These are phyloP conservation scores for Pyronema domesticum DNA, from an alignment of 495 filamentous ascomycete species.

Conservation along the genomic window DNA sequence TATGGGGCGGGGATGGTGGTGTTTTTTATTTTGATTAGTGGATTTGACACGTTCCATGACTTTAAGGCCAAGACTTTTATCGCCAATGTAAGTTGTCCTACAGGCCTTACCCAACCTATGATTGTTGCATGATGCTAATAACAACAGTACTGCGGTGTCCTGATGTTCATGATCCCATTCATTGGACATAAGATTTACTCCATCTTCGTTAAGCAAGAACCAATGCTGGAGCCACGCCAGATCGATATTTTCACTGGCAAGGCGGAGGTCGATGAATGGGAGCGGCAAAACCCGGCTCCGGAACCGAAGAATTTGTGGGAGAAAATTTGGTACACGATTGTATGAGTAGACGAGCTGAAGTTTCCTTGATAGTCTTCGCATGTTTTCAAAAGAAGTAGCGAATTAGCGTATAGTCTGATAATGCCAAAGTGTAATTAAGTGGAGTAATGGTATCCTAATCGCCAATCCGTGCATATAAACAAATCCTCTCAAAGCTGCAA, in stretches of 20 bases:
- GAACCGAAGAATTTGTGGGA: conserved; percentile 17
- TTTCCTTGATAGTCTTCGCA: too few relatives aligned
- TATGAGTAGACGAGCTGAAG: background rate
- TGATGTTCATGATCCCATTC: conserved; percentile 39
- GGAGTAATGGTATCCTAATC: too few relatives aligned
- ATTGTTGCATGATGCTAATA: conserved; percentile 20
- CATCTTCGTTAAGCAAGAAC: conserved; percentile 20
- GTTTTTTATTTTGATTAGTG: conserved; percentile 17
- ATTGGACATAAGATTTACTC: conserved; percentile 37
- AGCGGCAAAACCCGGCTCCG: conserved; percentile 20
- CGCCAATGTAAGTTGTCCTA: conserved; percentile 7
- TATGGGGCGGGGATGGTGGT: conserved; percentile 14
- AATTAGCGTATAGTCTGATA: too few relatives aligned
- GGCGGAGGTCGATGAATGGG: conserved; percentile 39
- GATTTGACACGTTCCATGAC: conserved; percentile 20
- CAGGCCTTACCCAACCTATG: background rate
- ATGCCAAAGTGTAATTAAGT: too few relatives aligned
- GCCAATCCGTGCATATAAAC: too few relatives aligned
- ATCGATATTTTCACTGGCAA: conserved; percentile 48
- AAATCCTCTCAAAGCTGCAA: too few relatives aligned
- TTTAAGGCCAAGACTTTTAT: conserved; percentile 11
- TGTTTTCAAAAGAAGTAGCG: too few relatives aligned
- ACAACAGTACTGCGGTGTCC: conserved; percentile 40
- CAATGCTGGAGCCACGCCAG: conserved; percentile 32
- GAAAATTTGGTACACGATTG: conserved; percentile 13